A percentile compares a stretch with the other conserved stretches of the same genome.
These are phyloP conservation scores for Hypholoma sublateritium DNA, from an alignment of 768 basidiomycete genomes.

Conservation along the genomic window DNA sequence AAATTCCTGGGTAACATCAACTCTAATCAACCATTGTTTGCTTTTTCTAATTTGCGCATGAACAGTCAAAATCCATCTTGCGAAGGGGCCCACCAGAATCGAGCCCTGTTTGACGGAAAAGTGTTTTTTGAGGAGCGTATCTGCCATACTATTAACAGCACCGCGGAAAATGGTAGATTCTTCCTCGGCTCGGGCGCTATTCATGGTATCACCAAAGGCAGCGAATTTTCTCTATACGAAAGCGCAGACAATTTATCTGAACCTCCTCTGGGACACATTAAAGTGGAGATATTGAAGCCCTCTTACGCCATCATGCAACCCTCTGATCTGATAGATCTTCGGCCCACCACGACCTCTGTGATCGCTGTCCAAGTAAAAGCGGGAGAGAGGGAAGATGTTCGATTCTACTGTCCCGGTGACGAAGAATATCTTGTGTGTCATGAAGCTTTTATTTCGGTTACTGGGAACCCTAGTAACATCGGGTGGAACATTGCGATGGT, in stretches of 20 bases:
- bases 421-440: constrained; percentile 4
- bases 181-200: constrained; percentile 9
- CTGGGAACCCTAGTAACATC: neutral
- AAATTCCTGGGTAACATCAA: constrained; percentile 8
- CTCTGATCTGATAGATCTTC: neutral
- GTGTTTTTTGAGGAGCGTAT: neutral
- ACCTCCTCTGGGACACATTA: neutral
- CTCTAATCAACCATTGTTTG: neutral
- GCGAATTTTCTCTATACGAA: constrained; percentile 7
- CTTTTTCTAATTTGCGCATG: neutral
- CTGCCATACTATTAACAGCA: neutral
- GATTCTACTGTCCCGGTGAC: constrained; percentile 9
- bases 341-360: neutral
- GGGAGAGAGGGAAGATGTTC: constrained; percentile 6
- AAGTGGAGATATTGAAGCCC: constrained; percentile 3
- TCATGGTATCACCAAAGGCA: constrained; percentile 6
- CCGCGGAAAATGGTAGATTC: too few relatives aligned
- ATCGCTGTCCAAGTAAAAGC: constrained; percentile 10
- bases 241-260: neutral
- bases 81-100: constrained; percentile 8
- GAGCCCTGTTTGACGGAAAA: constrained; percentile 10
- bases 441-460: constrained; percentile 1
- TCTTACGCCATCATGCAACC: neutral
- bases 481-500: constrained; percentile 8
- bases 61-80: constrained; percentile 16